Conservation (phyloP, 2,329 filamentous ascomycete species). For the Raffaelea arxii region DNA sequence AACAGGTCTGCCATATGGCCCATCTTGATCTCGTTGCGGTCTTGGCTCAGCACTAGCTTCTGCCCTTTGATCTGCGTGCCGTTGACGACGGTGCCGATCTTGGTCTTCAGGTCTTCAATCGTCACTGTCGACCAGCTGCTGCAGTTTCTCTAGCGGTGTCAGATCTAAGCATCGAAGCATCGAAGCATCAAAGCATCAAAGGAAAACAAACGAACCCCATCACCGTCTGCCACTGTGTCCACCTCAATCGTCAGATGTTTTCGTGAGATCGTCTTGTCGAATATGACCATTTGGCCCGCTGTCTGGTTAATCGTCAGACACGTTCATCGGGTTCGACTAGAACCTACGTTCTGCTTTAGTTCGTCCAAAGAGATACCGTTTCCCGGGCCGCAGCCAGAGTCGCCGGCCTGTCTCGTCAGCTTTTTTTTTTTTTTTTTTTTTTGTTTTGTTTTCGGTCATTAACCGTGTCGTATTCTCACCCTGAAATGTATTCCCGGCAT, state of each 20-base stretch:
- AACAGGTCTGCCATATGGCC: conserved; percentile 60
- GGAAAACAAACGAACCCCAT: conserved; percentile 44
- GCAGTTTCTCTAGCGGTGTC: conserved; percentile 45
- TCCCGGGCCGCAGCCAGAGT: conserved; percentile 79
- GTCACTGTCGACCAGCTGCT: conserved; percentile 56
- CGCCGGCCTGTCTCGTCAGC: conserved; percentile 45
- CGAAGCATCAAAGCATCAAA: conserved; percentile 1
- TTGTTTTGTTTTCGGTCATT: too few species aligned
- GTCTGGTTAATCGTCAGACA: conserved; percentile 2
- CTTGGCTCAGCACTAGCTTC: conserved; percentile 43
- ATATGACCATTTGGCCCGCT: conserved; percentile 61
- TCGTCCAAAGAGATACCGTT: conserved; percentile 76
- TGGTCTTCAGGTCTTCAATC: conserved; percentile 73
- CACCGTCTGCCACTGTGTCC: conserved; percentile 50
- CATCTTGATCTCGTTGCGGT: conserved; percentile 57
- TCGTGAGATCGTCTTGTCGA: conserved; percentile 75
- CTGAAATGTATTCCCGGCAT: conserved; percentile 42
- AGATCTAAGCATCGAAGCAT: too few species aligned
- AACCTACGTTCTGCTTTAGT: conserved; percentile 55
- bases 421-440: background rate
- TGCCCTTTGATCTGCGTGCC: conserved; percentile 58
- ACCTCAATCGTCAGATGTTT: conserved; percentile 78
- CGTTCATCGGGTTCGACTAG: too few species aligned
- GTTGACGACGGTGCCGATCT: conserved; percentile 73
- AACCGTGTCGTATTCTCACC: too few species aligned